A percentile compares a stretch with the other conserved stretches of the same genome.
Conservation (phyloP, 2,329 filamentous ascomycete species). For the Arthrobotrys sphaeroides region DNA sequence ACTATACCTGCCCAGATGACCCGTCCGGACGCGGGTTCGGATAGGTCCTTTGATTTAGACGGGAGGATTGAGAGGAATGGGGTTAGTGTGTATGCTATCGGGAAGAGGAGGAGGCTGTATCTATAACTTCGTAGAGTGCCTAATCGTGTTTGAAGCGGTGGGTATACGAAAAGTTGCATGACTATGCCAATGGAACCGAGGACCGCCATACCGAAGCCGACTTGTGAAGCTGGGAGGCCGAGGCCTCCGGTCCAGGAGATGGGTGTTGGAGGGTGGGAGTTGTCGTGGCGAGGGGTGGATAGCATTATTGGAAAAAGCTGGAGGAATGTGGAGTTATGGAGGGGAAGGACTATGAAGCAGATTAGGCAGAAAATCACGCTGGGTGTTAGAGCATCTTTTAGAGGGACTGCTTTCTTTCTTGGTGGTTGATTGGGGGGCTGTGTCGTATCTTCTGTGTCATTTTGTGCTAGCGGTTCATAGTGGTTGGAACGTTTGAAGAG, state of each 20-base stretch:
- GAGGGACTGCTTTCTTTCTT: slow-evolving; percentile 59
- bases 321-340: slow-evolving; percentile 80
- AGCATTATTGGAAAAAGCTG: slow-evolving; percentile 80
- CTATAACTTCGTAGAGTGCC: slow-evolving; percentile 76
- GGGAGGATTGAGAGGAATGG: slow-evolving; percentile 78
- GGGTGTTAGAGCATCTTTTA: slow-evolving; percentile 68
- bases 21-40: slow-evolving; percentile 67
- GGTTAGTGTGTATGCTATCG: slow-evolving; percentile 73
- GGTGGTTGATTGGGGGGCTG: slow-evolving; percentile 47
- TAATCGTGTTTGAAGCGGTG: slow-evolving; percentile 71
- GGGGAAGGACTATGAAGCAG: slow-evolving; percentile 74
- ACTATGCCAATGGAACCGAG: slow-evolving; percentile 79
- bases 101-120: slow-evolving; percentile 75
- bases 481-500: slow-evolving; percentile 56
- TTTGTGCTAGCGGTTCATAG: slow-evolving; percentile 57
- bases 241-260: slow-evolving; percentile 77
- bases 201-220: slow-evolving; percentile 81
- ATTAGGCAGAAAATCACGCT: slow-evolving; percentile 69
- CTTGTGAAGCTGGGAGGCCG: slow-evolving; percentile 74
- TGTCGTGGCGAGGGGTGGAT: slow-evolving; percentile 72
- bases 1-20: slow-evolving; percentile 73
- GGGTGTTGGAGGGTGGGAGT: slow-evolving; percentile 63
- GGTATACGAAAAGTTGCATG: slow-evolving; percentile 77
- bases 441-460: slow-evolving; percentile 31
- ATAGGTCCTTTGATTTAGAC: slow-evolving; percentile 62